Conservation (phyloP, 371 early-diverging fungal genomes). For the Sporodiniella umbellata region DNA sequence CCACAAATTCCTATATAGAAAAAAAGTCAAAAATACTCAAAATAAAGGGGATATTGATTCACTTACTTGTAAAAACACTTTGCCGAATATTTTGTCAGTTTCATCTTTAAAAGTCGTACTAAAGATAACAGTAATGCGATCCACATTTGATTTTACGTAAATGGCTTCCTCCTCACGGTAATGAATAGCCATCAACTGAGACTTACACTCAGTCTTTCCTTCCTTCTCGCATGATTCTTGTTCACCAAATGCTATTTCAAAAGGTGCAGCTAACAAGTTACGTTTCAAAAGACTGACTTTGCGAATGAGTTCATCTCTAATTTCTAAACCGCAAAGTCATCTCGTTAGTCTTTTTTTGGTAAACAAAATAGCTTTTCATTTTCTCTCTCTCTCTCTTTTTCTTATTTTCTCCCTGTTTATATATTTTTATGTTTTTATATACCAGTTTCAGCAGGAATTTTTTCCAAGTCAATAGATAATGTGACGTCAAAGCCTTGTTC, state of each 20-base stretch:
- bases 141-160: slow-evolving; percentile 84
- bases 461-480: slow-evolving; percentile 77
- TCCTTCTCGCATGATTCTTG: slow-evolving; percentile 75
- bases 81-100: slow-evolving; percentile 92
- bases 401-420: too few species aligned
- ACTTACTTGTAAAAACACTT: slow-evolving; percentile 91
- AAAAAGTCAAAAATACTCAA: neutral
- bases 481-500: slow-evolving; percentile 84
- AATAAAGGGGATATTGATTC: too few species aligned
- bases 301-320: slow-evolving; percentile 68
- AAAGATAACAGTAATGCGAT: slow-evolving; percentile 96
- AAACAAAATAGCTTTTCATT: too few species aligned
- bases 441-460: slow-evolving; percentile 72
- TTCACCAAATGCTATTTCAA: slow-evolving; percentile 85
- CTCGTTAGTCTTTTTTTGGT: neutral
- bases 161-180: slow-evolving; percentile 94
- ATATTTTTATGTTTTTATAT: slow-evolving; percentile 2
- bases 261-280: slow-evolving; percentile 91
- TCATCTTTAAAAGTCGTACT: slow-evolving; percentile 96
- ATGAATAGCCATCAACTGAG: slow-evolving; percentile 83
- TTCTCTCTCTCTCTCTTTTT: too few species aligned
- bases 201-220: slow-evolving; percentile 51
- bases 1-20: slow-evolving; percentile 86
- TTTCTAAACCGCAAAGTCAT: slow-evolving; percentile 21
- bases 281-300: slow-evolving; percentile 88